Evolutionary conservation across 768 basidiomycete genomes (phyloP).

Genomic region (Peribolospora baueri): DNA sequence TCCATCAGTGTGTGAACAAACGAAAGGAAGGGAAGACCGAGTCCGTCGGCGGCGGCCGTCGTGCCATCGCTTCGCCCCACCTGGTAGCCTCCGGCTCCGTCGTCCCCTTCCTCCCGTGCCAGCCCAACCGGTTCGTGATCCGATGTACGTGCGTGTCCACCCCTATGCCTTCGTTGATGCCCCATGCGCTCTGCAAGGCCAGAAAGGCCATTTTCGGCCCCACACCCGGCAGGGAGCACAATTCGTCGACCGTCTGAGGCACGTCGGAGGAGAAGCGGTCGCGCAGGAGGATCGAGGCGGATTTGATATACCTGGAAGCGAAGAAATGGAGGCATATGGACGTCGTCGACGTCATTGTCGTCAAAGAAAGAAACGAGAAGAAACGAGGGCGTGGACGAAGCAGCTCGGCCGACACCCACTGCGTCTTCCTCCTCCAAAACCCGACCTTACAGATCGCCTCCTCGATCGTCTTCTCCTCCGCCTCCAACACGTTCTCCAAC

Average conservation of each 20-base stretch:
- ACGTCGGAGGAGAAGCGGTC: conserved; percentile 62
- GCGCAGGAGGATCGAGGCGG: conserved; percentile 21
- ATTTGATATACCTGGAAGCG: not conserved
- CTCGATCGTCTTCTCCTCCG: conserved; percentile 34
- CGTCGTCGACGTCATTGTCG: too few relatives aligned
- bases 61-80: conserved; percentile 19
- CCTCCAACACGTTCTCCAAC: conserved; percentile 40
- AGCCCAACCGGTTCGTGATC: conserved; percentile 75
- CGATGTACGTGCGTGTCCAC: conserved; percentile 85
- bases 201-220: conserved; percentile 95
- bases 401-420: conserved; percentile 25
- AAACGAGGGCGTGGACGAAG: not conserved
- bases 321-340: too few relatives aligned
- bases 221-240: conserved; percentile 69
- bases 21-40: not conserved
- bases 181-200: conserved; percentile 31
- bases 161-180: conserved; percentile 21
- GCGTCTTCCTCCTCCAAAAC: conserved; percentile 71
- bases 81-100: conserved; percentile 72
- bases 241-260: conserved; percentile 62
- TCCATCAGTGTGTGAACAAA: not conserved
- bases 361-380: too few relatives aligned
- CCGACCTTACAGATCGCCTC: conserved; percentile 27
- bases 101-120: conserved; percentile 57
- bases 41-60: not conserved